Percentiles rank a stretch among this genome's conserved stretches.
Evolutionary conservation across 148 eudicot genomes (phyloP).

Genomic region (Fagopyrum esculentum): DNA sequence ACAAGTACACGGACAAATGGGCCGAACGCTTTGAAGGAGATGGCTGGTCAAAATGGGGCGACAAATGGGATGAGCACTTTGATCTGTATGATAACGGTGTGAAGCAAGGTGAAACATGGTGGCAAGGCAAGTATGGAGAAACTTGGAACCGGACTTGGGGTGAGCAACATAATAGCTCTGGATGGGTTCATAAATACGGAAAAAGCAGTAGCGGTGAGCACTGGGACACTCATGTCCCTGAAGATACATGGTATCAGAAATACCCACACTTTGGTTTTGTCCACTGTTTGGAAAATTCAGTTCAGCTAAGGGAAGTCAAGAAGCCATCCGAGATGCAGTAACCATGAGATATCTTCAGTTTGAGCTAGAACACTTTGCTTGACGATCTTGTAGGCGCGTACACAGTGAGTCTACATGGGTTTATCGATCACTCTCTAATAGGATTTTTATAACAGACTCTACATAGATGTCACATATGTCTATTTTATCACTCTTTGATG

Average conservation of each 20-base stretch:
- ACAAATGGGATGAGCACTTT: slow-evolving; percentile 93
- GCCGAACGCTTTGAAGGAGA: slow-evolving; percentile 83
- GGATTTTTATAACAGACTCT: not conserved
- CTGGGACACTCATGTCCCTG: slow-evolving; percentile 80
- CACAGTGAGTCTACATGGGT: too few species aligned
- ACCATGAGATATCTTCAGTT: not conserved
- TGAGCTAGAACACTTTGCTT: too few species aligned
- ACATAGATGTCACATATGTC: not conserved
- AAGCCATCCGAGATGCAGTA: slow-evolving; percentile 37
- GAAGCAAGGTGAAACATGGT: slow-evolving; percentile 94
- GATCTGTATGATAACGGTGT: slow-evolving; percentile 50
- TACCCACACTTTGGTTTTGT: slow-evolving; percentile 74
- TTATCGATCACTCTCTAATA: not conserved
- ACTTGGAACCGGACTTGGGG: slow-evolving; percentile 96
- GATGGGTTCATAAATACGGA: slow-evolving; percentile 94
- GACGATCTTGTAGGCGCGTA: too few species aligned
- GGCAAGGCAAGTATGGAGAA: slow-evolving; percentile 78
- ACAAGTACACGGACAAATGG: slow-evolving; percentile 92
- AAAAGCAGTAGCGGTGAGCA: slow-evolving; percentile 83
- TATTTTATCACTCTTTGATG: not conserved
- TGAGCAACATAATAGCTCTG: slow-evolving; percentile 78
- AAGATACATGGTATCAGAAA: slow-evolving; percentile 87
- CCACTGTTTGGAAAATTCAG: slow-evolving; percentile 74
- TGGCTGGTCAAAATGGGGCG: slow-evolving; percentile 94
- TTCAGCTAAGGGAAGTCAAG: slow-evolving; percentile 60